Conservation (phyloP, 495 filamentous ascomycete genomes). For the Lasiosphaeria miniovina region DNA sequence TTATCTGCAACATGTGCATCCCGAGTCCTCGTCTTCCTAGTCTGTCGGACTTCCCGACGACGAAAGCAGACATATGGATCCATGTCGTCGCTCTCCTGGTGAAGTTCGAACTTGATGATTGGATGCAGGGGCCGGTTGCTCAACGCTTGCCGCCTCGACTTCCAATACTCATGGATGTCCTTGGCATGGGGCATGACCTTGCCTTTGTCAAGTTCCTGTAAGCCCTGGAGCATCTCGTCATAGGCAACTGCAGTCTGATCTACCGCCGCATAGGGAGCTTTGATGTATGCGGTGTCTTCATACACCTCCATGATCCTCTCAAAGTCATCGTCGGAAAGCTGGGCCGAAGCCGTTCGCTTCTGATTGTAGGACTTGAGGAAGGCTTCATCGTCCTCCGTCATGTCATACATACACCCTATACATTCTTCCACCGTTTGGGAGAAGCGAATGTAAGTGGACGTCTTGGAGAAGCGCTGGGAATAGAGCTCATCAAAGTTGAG, state of each 20-base stretch:
- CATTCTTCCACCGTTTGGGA: conserved; percentile 97
- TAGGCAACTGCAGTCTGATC: conserved; percentile 79
- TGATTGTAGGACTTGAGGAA: conserved; percentile 82
- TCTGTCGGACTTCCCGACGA: conserved; percentile 88
- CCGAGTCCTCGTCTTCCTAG: conserved; percentile 88
- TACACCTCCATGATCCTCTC: conserved; percentile 94
- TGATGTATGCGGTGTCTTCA: conserved; percentile 75
- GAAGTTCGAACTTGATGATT: conserved; percentile 86
- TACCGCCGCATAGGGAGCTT: conserved; percentile 83
- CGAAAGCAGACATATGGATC: conserved; percentile 99
- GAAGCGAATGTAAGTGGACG: conserved; percentile 93
- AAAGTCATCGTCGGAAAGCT: conserved; percentile 84
- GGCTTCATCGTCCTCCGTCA: conserved; percentile 82
- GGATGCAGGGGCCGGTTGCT: conserved; percentile 69
- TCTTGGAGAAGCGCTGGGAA: conserved; percentile 70
- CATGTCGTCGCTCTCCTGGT: conserved; percentile 87
- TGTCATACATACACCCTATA: conserved; percentile 77
- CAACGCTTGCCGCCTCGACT: conserved; percentile 58
- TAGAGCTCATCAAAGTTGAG: conserved; percentile 88
- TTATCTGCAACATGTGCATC: conserved; percentile 95
- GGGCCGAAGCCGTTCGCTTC: conserved; percentile 59
- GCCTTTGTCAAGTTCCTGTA: conserved; percentile 67
- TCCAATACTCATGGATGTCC: conserved; percentile 91
- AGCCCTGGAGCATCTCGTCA: conserved; percentile 72
- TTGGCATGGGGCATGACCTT: conserved; percentile 71